A percentile compares a stretch with the other conserved stretches of the same genome.
These are phyloP conservation scores for Flagelloscypha sp. DNA, from an alignment of 768 basidiomycete species.

Conservation along the genomic window DNA sequence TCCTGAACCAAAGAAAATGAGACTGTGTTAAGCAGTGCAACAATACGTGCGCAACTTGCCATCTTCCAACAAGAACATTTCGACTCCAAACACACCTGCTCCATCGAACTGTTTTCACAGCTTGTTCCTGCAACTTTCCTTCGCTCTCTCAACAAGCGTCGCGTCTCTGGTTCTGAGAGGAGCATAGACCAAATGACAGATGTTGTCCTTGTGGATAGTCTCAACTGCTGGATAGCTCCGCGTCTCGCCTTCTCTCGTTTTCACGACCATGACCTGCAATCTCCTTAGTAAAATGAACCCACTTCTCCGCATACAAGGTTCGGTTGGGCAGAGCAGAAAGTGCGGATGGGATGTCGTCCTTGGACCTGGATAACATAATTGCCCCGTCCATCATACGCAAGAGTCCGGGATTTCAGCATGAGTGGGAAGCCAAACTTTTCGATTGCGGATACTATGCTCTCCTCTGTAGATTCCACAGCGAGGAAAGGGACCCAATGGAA, in stretches of 20 bases:
- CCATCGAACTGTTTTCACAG: slow-evolving; percentile 73
- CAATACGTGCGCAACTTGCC: slow-evolving; percentile 38
- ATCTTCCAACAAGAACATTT: slow-evolving; percentile 90
- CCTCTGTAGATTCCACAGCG: slow-evolving; percentile 43
- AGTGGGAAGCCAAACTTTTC: slow-evolving; percentile 69
- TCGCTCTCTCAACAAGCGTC: slow-evolving; percentile 50
- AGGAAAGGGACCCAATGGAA: slow-evolving; percentile 55
- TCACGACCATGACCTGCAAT: slow-evolving; percentile 97
- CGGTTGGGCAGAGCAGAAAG: slow-evolving; percentile 50
- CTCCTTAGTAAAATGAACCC: slow-evolving; percentile 83
- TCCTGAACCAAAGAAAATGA: slow-evolving; percentile 37
- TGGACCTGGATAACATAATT: slow-evolving; percentile 66
- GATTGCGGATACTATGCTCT: slow-evolving; percentile 46
- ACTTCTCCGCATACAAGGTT: slow-evolving; percentile 88
- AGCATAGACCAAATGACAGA: slow-evolving; percentile 88
- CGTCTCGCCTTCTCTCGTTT: slow-evolving; percentile 64
- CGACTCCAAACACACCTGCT: slow-evolving; percentile 94
- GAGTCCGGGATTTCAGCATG: slow-evolving; percentile 93
- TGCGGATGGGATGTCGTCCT: slow-evolving; percentile 44
- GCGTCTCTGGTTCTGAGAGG: slow-evolving; percentile 64
- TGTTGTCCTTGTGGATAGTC: slow-evolving; percentile 88
- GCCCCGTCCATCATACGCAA: slow-evolving; percentile 94
- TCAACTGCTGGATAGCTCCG: slow-evolving; percentile 87
- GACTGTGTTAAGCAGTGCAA: not conserved
- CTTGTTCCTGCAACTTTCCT: slow-evolving; percentile 68